phyloP scores from a whole-genome alignment of 208 protist species.

The Leishmania arabica region DNA sequence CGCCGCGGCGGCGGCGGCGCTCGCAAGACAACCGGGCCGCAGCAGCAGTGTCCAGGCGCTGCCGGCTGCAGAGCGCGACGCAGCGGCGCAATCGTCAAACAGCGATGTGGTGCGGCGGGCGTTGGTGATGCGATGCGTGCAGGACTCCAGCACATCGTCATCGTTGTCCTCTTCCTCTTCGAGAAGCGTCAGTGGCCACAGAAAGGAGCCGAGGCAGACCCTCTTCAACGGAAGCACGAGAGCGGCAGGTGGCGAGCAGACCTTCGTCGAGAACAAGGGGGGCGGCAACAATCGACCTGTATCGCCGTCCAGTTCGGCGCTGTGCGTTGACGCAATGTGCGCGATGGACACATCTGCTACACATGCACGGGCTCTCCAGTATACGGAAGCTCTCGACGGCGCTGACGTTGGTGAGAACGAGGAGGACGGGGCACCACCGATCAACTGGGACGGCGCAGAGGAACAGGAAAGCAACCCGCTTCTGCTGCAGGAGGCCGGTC shows the following conservation, averaged over 20 bases:
- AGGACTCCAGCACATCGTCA: neutral
- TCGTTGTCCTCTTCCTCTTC: neutral
- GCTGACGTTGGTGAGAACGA: neutral
- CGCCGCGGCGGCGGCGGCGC: neutral
- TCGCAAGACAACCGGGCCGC: neutral
- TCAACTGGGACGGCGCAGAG: neutral
- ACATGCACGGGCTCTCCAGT: neutral
- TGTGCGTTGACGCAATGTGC: neutral
- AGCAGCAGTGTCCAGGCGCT: neutral
- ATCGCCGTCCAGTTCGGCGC: neutral
- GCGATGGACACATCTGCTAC: neutral
- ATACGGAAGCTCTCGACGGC: neutral
- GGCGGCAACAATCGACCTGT: neutral
- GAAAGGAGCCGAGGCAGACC: neutral
- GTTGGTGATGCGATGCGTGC: neutral
- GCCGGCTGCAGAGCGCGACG: neutral
- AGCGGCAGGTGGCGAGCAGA: neutral
- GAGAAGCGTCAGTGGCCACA: neutral
- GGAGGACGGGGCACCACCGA: neutral
- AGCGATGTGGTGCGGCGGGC: neutral
- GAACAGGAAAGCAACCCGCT: neutral
- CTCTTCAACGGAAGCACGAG: neutral
- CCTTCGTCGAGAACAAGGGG: neutral
- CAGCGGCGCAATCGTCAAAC: neutral
- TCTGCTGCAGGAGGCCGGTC: conserved; percentile 19